A percentile compares a stretch with the other conserved stretches of the same genome.
Evolutionary conservation across 306 rosid species (phyloP).

Genomic region (Geum urbanum): DNA sequence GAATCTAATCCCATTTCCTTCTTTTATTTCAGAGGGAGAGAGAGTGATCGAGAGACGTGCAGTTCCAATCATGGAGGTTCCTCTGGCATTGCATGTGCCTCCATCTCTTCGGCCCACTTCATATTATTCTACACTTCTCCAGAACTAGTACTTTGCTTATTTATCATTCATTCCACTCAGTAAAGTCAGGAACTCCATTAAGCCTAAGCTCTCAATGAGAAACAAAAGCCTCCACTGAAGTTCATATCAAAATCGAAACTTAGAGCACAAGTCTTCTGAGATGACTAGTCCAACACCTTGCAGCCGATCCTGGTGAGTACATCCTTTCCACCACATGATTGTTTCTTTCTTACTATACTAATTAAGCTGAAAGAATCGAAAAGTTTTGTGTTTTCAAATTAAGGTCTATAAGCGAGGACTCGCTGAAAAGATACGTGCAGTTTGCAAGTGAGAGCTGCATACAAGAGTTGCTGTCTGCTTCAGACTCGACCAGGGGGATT

Average conservation of each 20-base stretch:
- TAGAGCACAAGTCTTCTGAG: conserved; percentile 5
- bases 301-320: conserved; percentile 69
- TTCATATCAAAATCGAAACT: not conserved
- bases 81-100: conserved; percentile 92
- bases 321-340: conserved; percentile 1
- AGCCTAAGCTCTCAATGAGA: not conserved
- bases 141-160: conserved; percentile 2
- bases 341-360: not conserved
- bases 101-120: conserved; percentile 56
- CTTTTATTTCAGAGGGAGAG: conserved; percentile 19
- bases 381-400: not conserved
- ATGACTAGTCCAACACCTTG: conserved; percentile 66
- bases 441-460: conserved; percentile 84
- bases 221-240: not conserved
- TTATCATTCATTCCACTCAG: not conserved
- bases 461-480: conserved; percentile 73
- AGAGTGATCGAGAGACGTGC: conserved; percentile 24
- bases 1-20: conserved; percentile 39
- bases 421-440: conserved; percentile 64
- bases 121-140: conserved; percentile 36
- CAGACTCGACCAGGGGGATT: conserved; percentile 44
- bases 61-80: conserved; percentile 66
- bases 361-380: not conserved
- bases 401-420: conserved; percentile 91
- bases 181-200: not conserved